phyloP scores from a whole-genome alignment of 306 rosid genomes.

The Lathyrus aphaca region DNA sequence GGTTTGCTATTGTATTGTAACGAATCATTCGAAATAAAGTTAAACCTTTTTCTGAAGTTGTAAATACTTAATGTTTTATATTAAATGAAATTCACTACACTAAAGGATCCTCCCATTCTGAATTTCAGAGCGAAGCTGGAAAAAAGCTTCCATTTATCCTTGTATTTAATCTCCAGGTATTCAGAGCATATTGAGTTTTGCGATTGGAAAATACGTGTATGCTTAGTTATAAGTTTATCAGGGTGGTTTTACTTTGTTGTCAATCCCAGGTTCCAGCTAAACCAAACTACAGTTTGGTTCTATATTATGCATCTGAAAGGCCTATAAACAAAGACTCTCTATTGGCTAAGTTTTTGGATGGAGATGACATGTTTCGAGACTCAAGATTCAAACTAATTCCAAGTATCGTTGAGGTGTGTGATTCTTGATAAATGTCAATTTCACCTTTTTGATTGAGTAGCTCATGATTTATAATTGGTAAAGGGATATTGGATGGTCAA shows the following conservation, averaged over 20 bases:
- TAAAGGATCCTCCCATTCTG: conserved; percentile 35
- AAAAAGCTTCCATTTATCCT: conserved; percentile 83
- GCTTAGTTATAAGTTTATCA: no score
- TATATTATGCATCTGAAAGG: conserved; percentile 83
- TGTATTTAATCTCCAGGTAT: conserved; percentile 89
- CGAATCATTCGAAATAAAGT: no score
- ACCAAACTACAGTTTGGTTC: conserved; percentile 90
- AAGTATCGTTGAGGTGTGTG: conserved; percentile 81
- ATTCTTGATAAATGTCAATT: conserved; percentile 26
- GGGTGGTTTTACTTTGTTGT: conserved; percentile 8
- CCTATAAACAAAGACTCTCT: conserved; percentile 69
- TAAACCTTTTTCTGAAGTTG: no score
- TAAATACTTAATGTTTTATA: background rate
- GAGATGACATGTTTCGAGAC: conserved; percentile 70
- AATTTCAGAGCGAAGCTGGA: conserved; percentile 75
- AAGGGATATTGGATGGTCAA: conserved; percentile 99
- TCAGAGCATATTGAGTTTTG: conserved; percentile 22
- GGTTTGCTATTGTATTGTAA: no score
- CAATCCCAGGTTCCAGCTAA: conserved; percentile 86
- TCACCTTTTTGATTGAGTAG: conserved; percentile 11
- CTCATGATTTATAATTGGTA: conserved; percentile 42
- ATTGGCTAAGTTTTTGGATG: conserved; percentile 79
- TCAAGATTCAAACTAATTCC: conserved; percentile 96
- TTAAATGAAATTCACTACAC: conserved; percentile 8
- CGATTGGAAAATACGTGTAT: no score